Evolutionary conservation across 306 rosid species (phyloP).

Genomic region (Gastrolobium bilobum): DNA sequence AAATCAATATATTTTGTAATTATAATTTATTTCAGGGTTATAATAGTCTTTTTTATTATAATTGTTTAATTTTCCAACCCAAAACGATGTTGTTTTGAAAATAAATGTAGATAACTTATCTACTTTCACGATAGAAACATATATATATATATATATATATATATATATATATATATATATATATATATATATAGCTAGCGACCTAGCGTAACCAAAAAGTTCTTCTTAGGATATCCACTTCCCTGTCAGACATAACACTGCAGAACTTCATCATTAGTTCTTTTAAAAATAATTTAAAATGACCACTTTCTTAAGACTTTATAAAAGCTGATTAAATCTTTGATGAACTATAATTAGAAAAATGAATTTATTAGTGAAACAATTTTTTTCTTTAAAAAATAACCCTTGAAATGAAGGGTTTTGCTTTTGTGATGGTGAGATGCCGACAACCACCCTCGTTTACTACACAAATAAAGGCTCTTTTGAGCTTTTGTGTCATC

Average conservation of each 20-base stretch:
- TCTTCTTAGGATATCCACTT: background rate
- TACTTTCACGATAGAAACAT: too few species aligned
- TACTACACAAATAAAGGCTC: constrained; percentile 13
- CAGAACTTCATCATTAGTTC: background rate
- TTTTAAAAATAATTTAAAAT: background rate
- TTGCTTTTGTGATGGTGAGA: constrained; percentile 15
- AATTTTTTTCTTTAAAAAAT: background rate
- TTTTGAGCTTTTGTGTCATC: constrained; percentile 23
- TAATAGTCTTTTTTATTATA: too few species aligned
- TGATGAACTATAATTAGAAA: background rate
- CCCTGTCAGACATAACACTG: background rate
- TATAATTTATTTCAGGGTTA: too few species aligned
- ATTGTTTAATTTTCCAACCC: too few species aligned
- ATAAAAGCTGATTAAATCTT: background rate
- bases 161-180: background rate
- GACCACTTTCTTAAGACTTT: background rate
- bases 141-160: too few species aligned
- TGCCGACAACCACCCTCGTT: constrained; percentile 9
- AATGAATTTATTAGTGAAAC: background rate
- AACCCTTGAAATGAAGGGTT: background rate
- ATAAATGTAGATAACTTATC: too few species aligned
- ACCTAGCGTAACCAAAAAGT: constrained; percentile 15
- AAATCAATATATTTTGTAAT: too few species aligned
- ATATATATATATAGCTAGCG: background rate
- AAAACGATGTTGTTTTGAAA: too few species aligned